Percentiles rank a stretch among this genome's conserved stretches.
These are phyloP conservation scores for Podospora didyma DNA, from an alignment of 495 filamentous ascomycete species.

Conservation along the genomic window DNA sequence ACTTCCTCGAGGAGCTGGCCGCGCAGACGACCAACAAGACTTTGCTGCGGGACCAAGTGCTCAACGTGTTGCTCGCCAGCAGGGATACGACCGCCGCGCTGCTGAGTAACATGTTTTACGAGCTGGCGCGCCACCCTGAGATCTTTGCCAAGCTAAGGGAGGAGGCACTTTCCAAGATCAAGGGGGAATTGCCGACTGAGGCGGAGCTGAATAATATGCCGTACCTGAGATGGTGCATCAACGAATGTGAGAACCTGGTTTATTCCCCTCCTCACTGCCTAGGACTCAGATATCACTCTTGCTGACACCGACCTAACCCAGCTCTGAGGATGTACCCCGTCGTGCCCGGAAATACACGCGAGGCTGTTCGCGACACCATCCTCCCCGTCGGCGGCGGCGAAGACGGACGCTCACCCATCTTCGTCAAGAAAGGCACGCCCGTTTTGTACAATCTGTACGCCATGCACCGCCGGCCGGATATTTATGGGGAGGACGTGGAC, in stretches of 20 bases:
- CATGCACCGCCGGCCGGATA: too few species aligned
- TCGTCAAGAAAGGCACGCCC: constrained; percentile 38
- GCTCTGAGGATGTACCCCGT: constrained; percentile 69
- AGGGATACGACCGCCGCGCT: constrained; percentile 58
- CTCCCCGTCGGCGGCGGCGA: constrained; percentile 71
- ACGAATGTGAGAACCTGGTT: constrained; percentile 22
- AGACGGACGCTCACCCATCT: constrained; percentile 59
- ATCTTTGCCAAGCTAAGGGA: constrained; percentile 43
- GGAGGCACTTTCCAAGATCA: constrained; percentile 49
- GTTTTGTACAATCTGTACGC: constrained; percentile 43
- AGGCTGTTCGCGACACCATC: constrained; percentile 63
- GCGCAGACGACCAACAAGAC: constrained; percentile 31
- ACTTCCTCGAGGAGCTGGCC: constrained; percentile 42
- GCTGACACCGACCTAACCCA: constrained; percentile 42
- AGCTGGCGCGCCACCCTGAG: constrained; percentile 40
- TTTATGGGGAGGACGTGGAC: too few species aligned
- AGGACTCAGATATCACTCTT: background rate
- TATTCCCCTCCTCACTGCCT: background rate
- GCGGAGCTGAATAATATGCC: constrained; percentile 60
- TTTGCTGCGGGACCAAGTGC: constrained; percentile 42
- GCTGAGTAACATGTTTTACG: constrained; percentile 39
- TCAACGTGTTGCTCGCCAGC: constrained; percentile 50
- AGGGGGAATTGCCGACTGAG: constrained; percentile 53
- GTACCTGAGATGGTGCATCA: constrained; percentile 45
- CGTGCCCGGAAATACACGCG: constrained; percentile 68